A percentile compares a stretch with the other conserved stretches of the same genome.
These are phyloP conservation scores for Cryptococcus sp. DNA, from an alignment of 1,284 basidiomycete genomes.

Conservation along the genomic window DNA sequence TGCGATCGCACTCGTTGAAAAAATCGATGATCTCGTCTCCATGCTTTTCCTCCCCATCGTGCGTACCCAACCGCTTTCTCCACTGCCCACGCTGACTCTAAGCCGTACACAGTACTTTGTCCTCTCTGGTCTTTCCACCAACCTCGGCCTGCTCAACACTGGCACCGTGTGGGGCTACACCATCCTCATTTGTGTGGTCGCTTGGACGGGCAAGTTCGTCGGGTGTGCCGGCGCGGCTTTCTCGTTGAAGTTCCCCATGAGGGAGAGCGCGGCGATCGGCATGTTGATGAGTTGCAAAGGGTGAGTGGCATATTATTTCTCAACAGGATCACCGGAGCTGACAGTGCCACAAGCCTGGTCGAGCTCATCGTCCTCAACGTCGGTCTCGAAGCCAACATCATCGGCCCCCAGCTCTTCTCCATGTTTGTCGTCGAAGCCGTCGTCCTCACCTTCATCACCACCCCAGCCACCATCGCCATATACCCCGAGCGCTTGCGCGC, in stretches of 20 bases:
- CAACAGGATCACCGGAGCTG: background rate
- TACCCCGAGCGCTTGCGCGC: constrained; percentile 65
- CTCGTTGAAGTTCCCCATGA: constrained; percentile 63
- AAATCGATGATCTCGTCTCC: constrained; percentile 68
- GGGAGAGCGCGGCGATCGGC: constrained; percentile 82
- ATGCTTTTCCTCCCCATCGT: constrained; percentile 75
- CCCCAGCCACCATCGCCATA: constrained; percentile 71
- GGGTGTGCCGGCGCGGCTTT: constrained; percentile 66
- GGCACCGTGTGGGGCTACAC: constrained; percentile 82
- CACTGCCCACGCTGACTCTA: background rate
- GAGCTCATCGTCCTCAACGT: constrained; percentile 92
- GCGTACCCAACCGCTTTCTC: constrained; percentile 33
- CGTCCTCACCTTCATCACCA: constrained; percentile 81
- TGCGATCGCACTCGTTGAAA: constrained; percentile 69
- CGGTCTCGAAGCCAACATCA: constrained; percentile 72
- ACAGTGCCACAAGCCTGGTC: constrained; percentile 57
- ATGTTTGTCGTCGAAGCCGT: constrained; percentile 93
- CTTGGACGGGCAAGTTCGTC: constrained; percentile 72
- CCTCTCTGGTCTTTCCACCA: constrained; percentile 75
- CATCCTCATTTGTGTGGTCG: constrained; percentile 72
- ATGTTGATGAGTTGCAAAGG: constrained; percentile 93
- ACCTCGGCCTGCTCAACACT: constrained; percentile 71
- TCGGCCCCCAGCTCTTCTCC: constrained; percentile 62
- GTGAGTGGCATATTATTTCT: constrained; percentile 53
- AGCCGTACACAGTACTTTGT: constrained; percentile 66